Conservation (phyloP, 2,329 filamentous ascomycete genomes). For the Zasmidium angulare region DNA sequence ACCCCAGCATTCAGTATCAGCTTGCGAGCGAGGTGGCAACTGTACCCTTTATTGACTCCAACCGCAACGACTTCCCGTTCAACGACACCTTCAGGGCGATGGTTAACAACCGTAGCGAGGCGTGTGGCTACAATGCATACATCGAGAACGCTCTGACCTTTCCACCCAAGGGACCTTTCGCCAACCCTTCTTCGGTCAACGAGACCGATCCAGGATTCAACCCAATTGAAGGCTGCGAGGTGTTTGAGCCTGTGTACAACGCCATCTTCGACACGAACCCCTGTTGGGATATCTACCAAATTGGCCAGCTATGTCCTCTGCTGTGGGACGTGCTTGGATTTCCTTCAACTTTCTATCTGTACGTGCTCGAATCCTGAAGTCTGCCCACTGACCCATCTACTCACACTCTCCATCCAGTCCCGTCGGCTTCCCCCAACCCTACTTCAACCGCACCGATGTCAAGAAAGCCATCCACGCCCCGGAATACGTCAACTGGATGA, state of each 20-base stretch:
- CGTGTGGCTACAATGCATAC: conserved; percentile 41
- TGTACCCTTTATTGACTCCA: conserved; percentile 8
- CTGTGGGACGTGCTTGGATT: conserved; percentile 25
- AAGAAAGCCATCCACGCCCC: conserved; percentile 52
- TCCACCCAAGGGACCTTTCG: conserved; percentile 33
- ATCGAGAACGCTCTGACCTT: conserved; percentile 49
- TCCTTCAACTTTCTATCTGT: conserved; percentile 11
- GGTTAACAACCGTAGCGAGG: conserved; percentile 34
- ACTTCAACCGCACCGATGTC: conserved; percentile 56
- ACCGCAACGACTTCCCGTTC: conserved; percentile 40
- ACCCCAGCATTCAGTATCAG: conserved; percentile 37
- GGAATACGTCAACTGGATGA: conserved; percentile 25
- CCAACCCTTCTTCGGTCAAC: conserved; percentile 1
- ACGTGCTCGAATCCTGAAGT: conserved; percentile 35
- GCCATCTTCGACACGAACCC: conserved; percentile 33
- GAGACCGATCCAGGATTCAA: conserved; percentile 4
- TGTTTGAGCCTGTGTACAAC: conserved; percentile 32
- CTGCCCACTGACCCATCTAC: conserved; percentile 57
- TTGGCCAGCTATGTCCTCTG: conserved; percentile 31
- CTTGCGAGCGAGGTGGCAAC: conserved; percentile 7
- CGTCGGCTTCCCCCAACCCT: conserved; percentile 26
- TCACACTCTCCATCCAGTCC: neutral
- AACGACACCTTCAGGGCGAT: conserved; percentile 43
- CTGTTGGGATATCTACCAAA: conserved; percentile 36
- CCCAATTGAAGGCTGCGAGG: conserved; percentile 27